Evolutionary conservation across 352 stramenopile genomes (phyloP), one percentile per base, ranked within the genome.

Genomic region (Phytophthora capsici): DNA sequence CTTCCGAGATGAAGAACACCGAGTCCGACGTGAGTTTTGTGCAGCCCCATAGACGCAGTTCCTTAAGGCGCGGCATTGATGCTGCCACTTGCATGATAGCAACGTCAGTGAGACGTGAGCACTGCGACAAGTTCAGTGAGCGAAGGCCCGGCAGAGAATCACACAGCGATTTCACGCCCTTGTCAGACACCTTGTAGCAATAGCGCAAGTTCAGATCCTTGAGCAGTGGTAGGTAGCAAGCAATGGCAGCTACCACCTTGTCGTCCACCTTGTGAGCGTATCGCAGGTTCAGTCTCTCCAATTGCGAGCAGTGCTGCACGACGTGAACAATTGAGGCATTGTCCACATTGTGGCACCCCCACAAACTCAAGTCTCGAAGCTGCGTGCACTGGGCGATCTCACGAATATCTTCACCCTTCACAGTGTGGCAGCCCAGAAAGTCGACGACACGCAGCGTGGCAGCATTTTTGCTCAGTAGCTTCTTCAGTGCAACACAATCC

Each of bases 191-290:
- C 57, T 94, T 94, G 82, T 91, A 94, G 75, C 86, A 94, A 67
- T 96, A 96, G 43, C 86, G 86, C 37, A 96, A 36, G 46, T 94
- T 93, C 46, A 96, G 57, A 20, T 91, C 71, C 44, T 80, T 82
- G 6, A 96, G 75, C 38, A 77, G 63, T 8, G 72, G 76, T 30
- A 87, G 30, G 20, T 82, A 19, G 3, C 43, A 17, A 2, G 75
- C 84, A 53, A 96, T 81, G 17, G 73, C 75, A 7, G 77, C 63
- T 9, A 93, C 79, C 7, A 94, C 67, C 58, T 78, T 78, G 63
- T 96, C 88, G 38, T 94, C 81, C 17, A 96, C 84, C 63, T 91
- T 90, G 80, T 96, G 88, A 36, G 79, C 89, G 55, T 93, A 96
- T 43, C 86, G 84, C 17, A 96, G 50, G 64, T 91, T 96, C 23